These are phyloP conservation scores for Arthonia radiata DNA, from an alignment of 495 filamentous ascomycete species.

Conservation along the genomic window DNA sequence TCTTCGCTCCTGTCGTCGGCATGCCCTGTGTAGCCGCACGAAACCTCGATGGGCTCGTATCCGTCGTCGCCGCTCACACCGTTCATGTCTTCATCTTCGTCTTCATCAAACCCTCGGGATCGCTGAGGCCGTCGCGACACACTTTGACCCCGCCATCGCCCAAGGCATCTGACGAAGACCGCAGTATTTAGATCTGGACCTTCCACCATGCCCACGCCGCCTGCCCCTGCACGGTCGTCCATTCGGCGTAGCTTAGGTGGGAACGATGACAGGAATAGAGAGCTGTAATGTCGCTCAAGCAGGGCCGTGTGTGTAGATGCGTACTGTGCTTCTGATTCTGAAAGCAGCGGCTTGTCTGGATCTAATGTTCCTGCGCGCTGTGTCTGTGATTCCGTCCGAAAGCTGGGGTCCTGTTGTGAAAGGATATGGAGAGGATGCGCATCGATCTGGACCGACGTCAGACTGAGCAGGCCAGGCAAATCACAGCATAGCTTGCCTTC, in stretches of 20 bases:
- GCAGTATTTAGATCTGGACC: constrained; percentile 55
- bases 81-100: not conserved
- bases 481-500: constrained; percentile 30
- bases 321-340: constrained; percentile 48
- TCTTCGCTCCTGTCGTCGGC: constrained; percentile 25
- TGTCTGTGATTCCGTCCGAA: constrained; percentile 6
- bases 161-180: constrained; percentile 59
- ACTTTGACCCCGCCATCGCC: constrained; percentile 10
- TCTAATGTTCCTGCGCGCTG: constrained; percentile 17
- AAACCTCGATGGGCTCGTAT: too few species aligned
- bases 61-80: constrained; percentile 13
- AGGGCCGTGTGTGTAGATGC: constrained; percentile 59
- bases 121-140: not conserved
- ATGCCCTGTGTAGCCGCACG: constrained; percentile 28
- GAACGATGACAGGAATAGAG: constrained; percentile 60
- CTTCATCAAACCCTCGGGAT: not conserved
- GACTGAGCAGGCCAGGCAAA: not conserved
- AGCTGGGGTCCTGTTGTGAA: too few species aligned
- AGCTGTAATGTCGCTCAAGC: constrained; percentile 54
- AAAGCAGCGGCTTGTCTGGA: constrained; percentile 27
- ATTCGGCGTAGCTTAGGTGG: constrained; percentile 49
- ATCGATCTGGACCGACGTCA: constrained; percentile 30
- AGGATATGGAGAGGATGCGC: constrained; percentile 38
- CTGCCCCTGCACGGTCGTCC: constrained; percentile 50
- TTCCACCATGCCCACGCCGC: constrained; percentile 79